Percentiles rank a stretch among this genome's conserved stretches.
phyloP scores from a whole-genome alignment of 176 grass and related monocot species.

The Hsuehochloa calcarea region DNA sequence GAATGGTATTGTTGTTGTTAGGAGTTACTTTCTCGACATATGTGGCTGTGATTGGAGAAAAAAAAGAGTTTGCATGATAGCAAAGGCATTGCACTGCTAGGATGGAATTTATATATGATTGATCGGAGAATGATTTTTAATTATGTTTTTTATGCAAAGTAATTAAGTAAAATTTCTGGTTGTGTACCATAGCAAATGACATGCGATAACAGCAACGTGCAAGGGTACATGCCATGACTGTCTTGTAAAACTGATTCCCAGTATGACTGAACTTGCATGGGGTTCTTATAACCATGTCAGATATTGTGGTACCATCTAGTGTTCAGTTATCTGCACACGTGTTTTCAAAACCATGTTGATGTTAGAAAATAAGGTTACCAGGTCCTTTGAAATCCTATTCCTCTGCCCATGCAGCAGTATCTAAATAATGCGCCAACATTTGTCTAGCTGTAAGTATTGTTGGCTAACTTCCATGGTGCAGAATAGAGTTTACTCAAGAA shows the following conservation, averaged over 20 bases:
- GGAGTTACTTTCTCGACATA: slow-evolving; percentile 1
- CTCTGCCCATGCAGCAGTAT: neutral
- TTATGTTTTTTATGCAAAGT: neutral
- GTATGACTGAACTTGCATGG: neutral
- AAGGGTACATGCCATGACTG: neutral
- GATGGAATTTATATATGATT: neutral
- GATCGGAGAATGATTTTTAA: neutral
- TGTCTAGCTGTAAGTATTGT: neutral
- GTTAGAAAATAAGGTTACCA: neutral
- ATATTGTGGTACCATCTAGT: neutral
- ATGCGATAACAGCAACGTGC: neutral
- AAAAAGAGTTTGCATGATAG: neutral
- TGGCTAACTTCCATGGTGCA: neutral
- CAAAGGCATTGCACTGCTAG: slow-evolving; percentile 2
- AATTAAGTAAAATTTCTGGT: neutral
- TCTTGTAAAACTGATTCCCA: neutral
- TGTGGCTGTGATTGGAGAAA: neutral
- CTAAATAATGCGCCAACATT: slow-evolving; percentile 11
- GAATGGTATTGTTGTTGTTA: neutral
- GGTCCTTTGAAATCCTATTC: neutral
- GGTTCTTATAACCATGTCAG: neutral
- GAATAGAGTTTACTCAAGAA: neutral
- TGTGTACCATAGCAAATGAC: neutral
- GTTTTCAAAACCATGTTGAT: slow-evolving; percentile 19
- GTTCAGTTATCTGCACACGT: neutral